A percentile compares a stretch with the other conserved stretches of the same genome.
These are phyloP conservation scores for Lyophyllum shimeji DNA, from an alignment of 768 basidiomycete genomes.

Conservation along the genomic window DNA sequence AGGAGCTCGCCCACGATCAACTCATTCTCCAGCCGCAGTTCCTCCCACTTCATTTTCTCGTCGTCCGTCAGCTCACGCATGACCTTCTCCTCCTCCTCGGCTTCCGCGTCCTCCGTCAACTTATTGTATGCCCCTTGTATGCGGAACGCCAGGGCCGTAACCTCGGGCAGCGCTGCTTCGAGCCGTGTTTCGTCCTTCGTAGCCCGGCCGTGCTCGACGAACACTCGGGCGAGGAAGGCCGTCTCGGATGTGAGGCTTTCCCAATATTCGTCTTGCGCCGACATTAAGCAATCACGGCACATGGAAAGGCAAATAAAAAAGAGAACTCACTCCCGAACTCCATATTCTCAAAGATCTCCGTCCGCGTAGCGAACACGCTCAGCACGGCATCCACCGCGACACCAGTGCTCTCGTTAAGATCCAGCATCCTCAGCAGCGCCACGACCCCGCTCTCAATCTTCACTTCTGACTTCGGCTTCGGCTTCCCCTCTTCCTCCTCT, in stretches of 20 bases:
- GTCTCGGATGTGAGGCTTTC: constrained; percentile 64
- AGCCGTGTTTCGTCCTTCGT: constrained; percentile 61
- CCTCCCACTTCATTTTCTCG: constrained; percentile 42
- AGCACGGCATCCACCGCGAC: constrained; percentile 75
- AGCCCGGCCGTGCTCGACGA: constrained; percentile 71
- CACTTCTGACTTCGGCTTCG: constrained; percentile 18
- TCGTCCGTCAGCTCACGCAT: constrained; percentile 27
- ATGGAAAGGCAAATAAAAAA: not conserved
- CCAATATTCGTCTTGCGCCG: constrained; percentile 73
- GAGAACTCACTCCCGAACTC: constrained; percentile 62
- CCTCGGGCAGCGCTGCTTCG: constrained; percentile 76
- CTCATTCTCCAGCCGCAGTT: constrained; percentile 50
- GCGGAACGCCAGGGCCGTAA: constrained; percentile 75
- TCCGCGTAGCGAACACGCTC: constrained; percentile 65
- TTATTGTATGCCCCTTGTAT: constrained; percentile 73
- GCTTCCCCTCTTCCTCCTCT: constrained; percentile 20
- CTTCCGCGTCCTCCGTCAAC: constrained; percentile 24
- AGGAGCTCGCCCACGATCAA: constrained; percentile 83
- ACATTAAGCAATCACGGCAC: not conserved
- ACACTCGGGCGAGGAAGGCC: constrained; percentile 81
- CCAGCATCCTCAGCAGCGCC: constrained; percentile 42
- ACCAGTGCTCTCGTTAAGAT: constrained; percentile 48
- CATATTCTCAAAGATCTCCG: constrained; percentile 65
- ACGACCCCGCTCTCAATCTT: constrained; percentile 22
- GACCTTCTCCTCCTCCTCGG: constrained; percentile 22